Base-by-base conservation (phyloP, 192 early-diverging fungal genomes). In the Linnemannia schmuckeri region DNA sequence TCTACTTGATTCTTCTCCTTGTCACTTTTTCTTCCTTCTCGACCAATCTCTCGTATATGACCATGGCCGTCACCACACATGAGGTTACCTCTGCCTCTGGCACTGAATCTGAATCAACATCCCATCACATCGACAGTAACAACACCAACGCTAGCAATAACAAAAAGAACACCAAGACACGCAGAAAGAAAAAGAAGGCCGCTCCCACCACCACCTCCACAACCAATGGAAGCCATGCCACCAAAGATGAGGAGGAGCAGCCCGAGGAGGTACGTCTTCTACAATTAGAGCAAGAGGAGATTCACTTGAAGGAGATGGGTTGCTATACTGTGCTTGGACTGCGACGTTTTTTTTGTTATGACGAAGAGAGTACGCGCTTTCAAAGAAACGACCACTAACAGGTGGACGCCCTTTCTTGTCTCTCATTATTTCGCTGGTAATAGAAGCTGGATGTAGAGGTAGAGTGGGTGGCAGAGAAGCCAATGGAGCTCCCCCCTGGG, bases 141-240 rank as follows among this genome's bases (percentile, higher is more conserved):
- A 13, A 68, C 33, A 69, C 15, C 33, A 81, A 55, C 71, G 22
- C 49, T 44, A 75, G 70, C 49, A 72, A 55, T 22, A 81, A 55
- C 35, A 78, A 81, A 40, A 87, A 87, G 52, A 38, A 68, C 6
- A 44, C 46, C 33, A 87, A 78, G 44, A 46, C 76, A 37, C 85
- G 85, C n/a, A 81, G 85, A 81, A 87, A 75, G 68, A 87, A 87
- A 42, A 87, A 87, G 37, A 87, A 87, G 73, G 66, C 71, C 1
- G 46, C 44, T 1, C 13, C 61, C 18, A 54, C 78, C 49, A 78
- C 70, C 38, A 52, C 27, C 0, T 22, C 37, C 22, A 35, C 41
- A 68, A n/a, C 27, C 38, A 69, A 76, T 52, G 70, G 72, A 78
- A 22, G 37, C 49, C 17, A 79, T 20, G 33, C 44, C 24, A 54